Evolutionary conservation across 768 basidiomycete species (phyloP).

Genomic region (Harrya chromipes): DNA sequence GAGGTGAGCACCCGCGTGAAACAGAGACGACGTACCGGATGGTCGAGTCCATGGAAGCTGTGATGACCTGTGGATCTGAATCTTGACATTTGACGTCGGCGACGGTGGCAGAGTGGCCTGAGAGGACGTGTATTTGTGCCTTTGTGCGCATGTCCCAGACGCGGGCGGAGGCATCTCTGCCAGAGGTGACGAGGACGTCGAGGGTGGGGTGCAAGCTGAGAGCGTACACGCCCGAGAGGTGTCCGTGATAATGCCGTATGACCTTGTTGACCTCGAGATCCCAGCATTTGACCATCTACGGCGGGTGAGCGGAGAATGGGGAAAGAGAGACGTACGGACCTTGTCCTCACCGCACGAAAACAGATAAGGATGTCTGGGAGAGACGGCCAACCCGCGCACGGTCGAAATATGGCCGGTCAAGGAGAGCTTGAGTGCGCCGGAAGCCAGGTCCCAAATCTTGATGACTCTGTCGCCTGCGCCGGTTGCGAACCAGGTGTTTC

Average conservation of each 20-base stretch:
- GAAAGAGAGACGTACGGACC: constrained; percentile 42
- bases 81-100: constrained; percentile 97
- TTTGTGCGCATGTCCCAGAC: constrained; percentile 99
- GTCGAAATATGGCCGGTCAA: constrained; percentile 98
- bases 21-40: constrained; percentile 58
- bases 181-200: constrained; percentile 91
- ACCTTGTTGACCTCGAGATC: constrained; percentile 99
- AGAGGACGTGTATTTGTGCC: constrained; percentile 88
- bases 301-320: background rate
- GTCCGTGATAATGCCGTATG: constrained; percentile 97
- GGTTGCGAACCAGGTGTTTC: constrained; percentile 98
- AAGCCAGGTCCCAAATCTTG: constrained; percentile 98
- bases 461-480: constrained; percentile 98
- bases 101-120: constrained; percentile 93
- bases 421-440: constrained; percentile 95
- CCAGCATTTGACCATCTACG: constrained; percentile 99
- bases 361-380: constrained; percentile 89
- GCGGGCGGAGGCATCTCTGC: constrained; percentile 93
- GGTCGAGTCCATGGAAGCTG: constrained; percentile 97
- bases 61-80: constrained; percentile 96
- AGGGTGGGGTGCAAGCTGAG: constrained; percentile 92
- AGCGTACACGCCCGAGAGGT: constrained; percentile 96
- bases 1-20: background rate
- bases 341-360: constrained; percentile 99
- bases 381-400: constrained; percentile 91